A percentile compares a stretch with the other conserved stretches of the same genome.
Evolutionary conservation across 306 rosid genomes (phyloP).

Genomic region (Prunus mongolica): DNA sequence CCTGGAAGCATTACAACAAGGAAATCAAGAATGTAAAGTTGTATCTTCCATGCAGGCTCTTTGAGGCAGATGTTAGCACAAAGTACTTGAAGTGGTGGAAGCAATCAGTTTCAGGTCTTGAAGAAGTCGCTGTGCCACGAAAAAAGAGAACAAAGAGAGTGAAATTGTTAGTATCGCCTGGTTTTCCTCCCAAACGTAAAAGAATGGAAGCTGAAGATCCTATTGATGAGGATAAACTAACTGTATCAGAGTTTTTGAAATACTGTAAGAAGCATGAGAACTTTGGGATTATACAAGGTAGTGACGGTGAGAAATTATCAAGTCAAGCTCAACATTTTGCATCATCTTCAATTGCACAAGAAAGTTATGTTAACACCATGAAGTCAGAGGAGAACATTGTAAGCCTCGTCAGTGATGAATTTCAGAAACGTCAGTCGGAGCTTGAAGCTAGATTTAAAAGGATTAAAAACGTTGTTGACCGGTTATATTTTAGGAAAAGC

Average conservation of each 20-base stretch:
- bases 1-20: slow-evolving; percentile 36
- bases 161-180: background rate
- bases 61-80: slow-evolving; percentile 30
- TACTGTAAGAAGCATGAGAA: background rate
- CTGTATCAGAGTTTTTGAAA: background rate
- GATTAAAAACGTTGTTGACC: background rate
- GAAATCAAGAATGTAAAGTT: slow-evolving; percentile 12
- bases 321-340: background rate
- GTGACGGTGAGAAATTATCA: background rate
- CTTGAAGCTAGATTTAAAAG: background rate
- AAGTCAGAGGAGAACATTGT: background rate
- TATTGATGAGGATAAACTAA: background rate
- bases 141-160: background rate
- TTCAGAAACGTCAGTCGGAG: background rate
- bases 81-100: slow-evolving; percentile 20
- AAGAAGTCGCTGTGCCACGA: background rate
- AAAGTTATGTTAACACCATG: background rate
- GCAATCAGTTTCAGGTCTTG: background rate
- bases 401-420: background rate
- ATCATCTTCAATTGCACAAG: background rate
- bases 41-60: slow-evolving; percentile 33
- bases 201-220: background rate
- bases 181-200: background rate
- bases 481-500: too few relatives aligned
- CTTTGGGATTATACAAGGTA: background rate